phyloP scores from a whole-genome alignment of 352 stramenopile species.

The Phytophthora pluvialis region DNA sequence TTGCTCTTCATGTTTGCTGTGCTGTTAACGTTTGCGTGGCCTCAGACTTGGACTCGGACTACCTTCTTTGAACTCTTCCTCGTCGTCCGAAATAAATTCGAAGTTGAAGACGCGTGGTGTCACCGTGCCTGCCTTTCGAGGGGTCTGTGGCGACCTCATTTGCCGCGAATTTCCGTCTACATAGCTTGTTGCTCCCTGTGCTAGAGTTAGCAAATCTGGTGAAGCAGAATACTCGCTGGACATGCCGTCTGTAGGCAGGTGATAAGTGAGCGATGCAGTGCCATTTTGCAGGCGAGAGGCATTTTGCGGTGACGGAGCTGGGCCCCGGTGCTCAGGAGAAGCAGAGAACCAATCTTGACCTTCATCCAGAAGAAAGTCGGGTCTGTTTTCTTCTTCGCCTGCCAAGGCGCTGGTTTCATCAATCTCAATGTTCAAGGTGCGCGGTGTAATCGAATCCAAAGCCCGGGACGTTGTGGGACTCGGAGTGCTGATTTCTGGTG shows the following conservation, averaged over 20 bases:
- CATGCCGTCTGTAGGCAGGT: conserved; percentile 15
- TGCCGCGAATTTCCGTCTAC: neutral
- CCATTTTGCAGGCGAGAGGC: conserved; percentile 1
- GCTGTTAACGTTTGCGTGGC: conserved; percentile 19
- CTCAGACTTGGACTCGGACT: conserved; percentile 10
- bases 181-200: conserved; percentile 9
- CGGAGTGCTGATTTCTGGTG: conserved; percentile 6
- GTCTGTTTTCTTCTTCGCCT: conserved; percentile 3
- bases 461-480: conserved; percentile 2
- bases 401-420: conserved; percentile 15
- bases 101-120: conserved; percentile 54
- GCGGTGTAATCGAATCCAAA: conserved; percentile 18
- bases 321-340: conserved; percentile 19
- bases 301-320: conserved; percentile 22
- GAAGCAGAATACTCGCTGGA: conserved; percentile 23
- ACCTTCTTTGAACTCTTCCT: conserved; percentile 30
- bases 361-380: conserved; percentile 20
- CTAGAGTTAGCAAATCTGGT: conserved; percentile 20
- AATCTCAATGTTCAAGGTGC: conserved; percentile 40
- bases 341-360: conserved; percentile 26
- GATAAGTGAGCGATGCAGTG: conserved; percentile 23
- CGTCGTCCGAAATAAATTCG: conserved; percentile 41
- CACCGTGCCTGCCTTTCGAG: conserved; percentile 11
- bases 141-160: neutral
- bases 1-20: conserved; percentile 16